phyloP scores from a whole-genome alignment of 202 grass and related monocot species.

The Dendrocalamus latiflorus region DNA sequence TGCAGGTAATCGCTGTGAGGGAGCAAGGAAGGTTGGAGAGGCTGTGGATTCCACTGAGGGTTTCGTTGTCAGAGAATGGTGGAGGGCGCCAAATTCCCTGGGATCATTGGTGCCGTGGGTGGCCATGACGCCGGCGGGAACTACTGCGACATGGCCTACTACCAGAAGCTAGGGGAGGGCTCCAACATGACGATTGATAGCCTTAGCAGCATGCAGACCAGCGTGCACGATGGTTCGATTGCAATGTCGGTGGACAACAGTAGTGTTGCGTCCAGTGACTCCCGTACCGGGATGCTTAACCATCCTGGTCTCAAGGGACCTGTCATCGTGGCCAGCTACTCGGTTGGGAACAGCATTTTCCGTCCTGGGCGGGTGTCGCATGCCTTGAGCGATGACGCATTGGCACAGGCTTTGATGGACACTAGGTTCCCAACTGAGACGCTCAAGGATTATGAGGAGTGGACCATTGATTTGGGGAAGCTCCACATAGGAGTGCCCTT shows the following conservation, averaged over 20 bases:
- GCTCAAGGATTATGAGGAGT: constrained; percentile 85
- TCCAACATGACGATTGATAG: constrained; percentile 84
- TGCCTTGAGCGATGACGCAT: constrained; percentile 66
- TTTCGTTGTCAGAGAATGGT: constrained; percentile 27
- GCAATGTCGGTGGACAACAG: constrained; percentile 72
- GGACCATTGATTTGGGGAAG: constrained; percentile 82
- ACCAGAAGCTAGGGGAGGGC: constrained; percentile 80
- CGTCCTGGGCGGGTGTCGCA: constrained; percentile 61
- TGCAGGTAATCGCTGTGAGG: constrained; percentile 18
- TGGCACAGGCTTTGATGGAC: constrained; percentile 90
- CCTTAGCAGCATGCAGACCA: constrained; percentile 75
- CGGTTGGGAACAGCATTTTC: constrained; percentile 62
- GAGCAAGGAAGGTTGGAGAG: background rate
- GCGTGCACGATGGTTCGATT: constrained; percentile 56
- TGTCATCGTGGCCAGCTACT: constrained; percentile 57
- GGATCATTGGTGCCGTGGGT: constrained; percentile 24
- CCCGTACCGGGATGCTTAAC: constrained; percentile 55
- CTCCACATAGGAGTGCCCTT: too few species aligned
- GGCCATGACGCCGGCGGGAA: constrained; percentile 20
- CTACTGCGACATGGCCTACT: constrained; percentile 74
- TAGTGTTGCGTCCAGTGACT: constrained; percentile 65
- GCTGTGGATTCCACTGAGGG: background rate
- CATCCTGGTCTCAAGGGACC: constrained; percentile 63
- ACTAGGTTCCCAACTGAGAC: constrained; percentile 68
- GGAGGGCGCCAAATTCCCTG: constrained; percentile 56